Evolutionary conservation across 306 rosid species (phyloP), one percentile per base, ranked within the genome.

Genomic region (Vicia sativa): DNA sequence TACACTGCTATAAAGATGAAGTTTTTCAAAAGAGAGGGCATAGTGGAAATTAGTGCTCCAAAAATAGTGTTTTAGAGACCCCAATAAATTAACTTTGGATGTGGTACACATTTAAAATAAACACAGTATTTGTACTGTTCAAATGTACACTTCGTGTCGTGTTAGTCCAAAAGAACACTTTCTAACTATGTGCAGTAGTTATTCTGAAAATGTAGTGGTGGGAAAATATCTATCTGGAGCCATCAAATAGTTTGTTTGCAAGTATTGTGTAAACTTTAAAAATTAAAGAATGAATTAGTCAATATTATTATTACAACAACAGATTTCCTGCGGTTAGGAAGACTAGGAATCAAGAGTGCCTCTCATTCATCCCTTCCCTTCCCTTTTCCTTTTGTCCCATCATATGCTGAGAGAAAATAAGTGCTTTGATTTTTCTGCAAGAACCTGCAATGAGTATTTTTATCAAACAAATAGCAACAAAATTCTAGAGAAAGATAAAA

Each of bases 351-450:
- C 68, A 56, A 65, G 25, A 6, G 31, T 31, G 55, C 29, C 50
- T 67, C 76, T 83, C 86, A 86, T 71, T 88, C 93, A 38, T 85
- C 86, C 76, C 75, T 86, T 35, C 89, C 89, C 75, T 84, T 87
- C 72, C 90, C 86, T 83, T 84, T 84, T 74, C 86, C 93, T 83
- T 89, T 83, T 14, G 77, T 4, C 70, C 72, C 82, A 43, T 84
- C 96, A 69, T 93, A 86, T 25, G 89, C 85, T 11, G 95, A 81
- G 53, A 88, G 85, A 68, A 88, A 93, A 87, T 85, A 80, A 7
- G 80, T 42, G 68, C 83, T 76, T 70, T 90, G 97, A 80, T 87
- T 85, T 75, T 87, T 90, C 90, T 85, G 96, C 85, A 93, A 65
- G 84, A 83, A 93, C 82, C 99, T 93, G 86, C 87, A 66, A 62